Base-by-base conservation (phyloP, 2,329 filamentous ascomycete species). In the Boeremia lycopersici region DNA sequence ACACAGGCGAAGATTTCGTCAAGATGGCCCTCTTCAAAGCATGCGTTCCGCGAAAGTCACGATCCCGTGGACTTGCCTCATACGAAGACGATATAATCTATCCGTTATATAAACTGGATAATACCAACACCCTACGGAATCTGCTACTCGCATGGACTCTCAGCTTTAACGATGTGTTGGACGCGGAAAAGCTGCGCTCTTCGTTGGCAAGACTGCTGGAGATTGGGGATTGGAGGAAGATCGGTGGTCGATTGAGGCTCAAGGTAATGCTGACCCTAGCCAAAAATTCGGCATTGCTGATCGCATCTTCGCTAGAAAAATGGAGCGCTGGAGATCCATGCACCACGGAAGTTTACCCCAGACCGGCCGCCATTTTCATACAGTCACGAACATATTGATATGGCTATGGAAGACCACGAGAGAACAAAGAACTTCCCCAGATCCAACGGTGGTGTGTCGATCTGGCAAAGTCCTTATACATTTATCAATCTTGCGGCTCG, bases 141-240 rank as follows among this genome's bases (percentile, higher is more conserved):
- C 61, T 68, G 2, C 25, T 63, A 23, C 38, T 68, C 6, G 40
- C 55, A 12, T 63, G 58, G 55, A 75, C 74, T 0, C 62, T 81
- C 4, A 67, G 72, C 4, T 82, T 82, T 61, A 75, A 82, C 58
- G 78, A 79, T 44, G 77, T 81, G 0, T 70, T 82, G 3, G 78
- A 82, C 47, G 56, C 74, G 0, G 59, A 74, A 0, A 77, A 68
- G 31, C 68, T 82, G 1, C 65, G 68, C 2, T 42, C 25, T 2
- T 62, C 77, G 1, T 64, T 82, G 1, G 59, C 63, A 3, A 59
- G 56, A 8, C 62, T 82, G 8, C 54, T 82, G 11, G 68, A 76
- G 6, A 75, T 73, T 5, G 77, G 74, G 3, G 76, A 77, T 39
- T 82, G 79, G 80, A 71, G 71, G 29, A 79, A 79, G 47, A 56